A percentile compares a stretch with the other conserved stretches of the same genome.
These are phyloP conservation scores for Gaeumannomyces tritici DNA, from an alignment of 2,329 filamentous ascomycete genomes.

Conservation along the genomic window DNA sequence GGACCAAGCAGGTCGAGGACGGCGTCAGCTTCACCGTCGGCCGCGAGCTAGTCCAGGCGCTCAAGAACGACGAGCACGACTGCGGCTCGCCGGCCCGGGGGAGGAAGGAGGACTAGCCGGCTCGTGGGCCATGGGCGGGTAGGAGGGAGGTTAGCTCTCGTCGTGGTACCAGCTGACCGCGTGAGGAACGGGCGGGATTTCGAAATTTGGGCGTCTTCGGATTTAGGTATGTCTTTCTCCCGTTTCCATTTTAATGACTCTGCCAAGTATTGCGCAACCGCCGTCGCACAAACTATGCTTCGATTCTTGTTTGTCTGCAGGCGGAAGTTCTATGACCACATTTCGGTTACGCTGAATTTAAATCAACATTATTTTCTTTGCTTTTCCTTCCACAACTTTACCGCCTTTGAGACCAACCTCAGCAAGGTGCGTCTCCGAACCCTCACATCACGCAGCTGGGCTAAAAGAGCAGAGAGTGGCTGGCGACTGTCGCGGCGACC, in stretches of 20 bases:
- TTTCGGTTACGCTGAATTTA: not conserved
- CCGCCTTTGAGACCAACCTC: no score
- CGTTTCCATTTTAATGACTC: not conserved
- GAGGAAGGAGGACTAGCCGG: not conserved
- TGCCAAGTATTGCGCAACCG: not conserved
- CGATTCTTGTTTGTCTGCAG: not conserved
- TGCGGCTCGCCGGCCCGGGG: not conserved
- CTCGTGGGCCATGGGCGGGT: no score
- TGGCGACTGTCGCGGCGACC: no score
- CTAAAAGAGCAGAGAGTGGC: no score
- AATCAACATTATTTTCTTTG: no score
- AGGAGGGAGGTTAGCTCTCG: not conserved
- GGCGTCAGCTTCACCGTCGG: slow-evolving; percentile 25
- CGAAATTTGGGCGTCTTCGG: no score
- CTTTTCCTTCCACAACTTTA: no score
- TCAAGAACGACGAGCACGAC: slow-evolving; percentile 5
- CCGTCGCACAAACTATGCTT: not conserved
- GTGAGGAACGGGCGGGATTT: no score
- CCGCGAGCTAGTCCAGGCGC: slow-evolving; percentile 21
- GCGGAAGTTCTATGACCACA: not conserved
- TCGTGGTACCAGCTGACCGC: no score
- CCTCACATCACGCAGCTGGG: no score
- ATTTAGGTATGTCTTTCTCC: not conserved
- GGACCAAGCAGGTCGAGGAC: slow-evolving; percentile 30
- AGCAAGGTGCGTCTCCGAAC: no score